Conservation (phyloP, 805 yeast genomes). For the Candida methanosorbosa region DNA sequence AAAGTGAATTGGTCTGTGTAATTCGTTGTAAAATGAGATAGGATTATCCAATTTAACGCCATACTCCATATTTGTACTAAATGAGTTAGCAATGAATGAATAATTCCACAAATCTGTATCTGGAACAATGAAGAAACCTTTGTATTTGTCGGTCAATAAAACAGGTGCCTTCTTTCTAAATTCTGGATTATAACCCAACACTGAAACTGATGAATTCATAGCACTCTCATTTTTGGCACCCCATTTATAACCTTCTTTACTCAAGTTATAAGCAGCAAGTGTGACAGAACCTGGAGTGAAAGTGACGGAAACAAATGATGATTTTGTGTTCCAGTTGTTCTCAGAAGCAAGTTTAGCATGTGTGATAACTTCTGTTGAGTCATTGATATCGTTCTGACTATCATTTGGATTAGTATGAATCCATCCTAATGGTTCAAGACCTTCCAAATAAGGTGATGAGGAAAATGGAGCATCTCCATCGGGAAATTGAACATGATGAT, state of each 20-base stretch:
- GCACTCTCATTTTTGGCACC: constrained; percentile 55
- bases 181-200: constrained; percentile 56
- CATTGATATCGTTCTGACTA: constrained; percentile 36
- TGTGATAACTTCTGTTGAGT: constrained; percentile 63
- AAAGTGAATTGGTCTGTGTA: constrained; percentile 87
- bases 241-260: constrained; percentile 69
- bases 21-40: constrained; percentile 69
- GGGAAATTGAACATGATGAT: constrained; percentile 58
- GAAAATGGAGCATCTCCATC: constrained; percentile 27
- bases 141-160: constrained; percentile 61
- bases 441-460: constrained; percentile 33
- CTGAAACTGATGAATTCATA: constrained; percentile 48
- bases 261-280: constrained; percentile 53
- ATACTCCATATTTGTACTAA: constrained; percentile 54
- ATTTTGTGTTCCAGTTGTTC: constrained; percentile 30
- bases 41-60: constrained; percentile 74
- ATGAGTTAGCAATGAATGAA: constrained; percentile 78
- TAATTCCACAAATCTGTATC: constrained; percentile 83
- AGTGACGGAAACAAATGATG: constrained; percentile 55
- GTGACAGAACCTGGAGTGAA: constrained; percentile 83
- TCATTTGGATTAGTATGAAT: constrained; percentile 82
- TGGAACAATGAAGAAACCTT: constrained; percentile 85
- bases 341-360: constrained; percentile 36
- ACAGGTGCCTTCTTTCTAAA: constrained; percentile 62
- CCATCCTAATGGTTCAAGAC: constrained; percentile 82